phyloP scores from a whole-genome alignment of 805 yeast genomes.

The Suhomyces emberorum region DNA sequence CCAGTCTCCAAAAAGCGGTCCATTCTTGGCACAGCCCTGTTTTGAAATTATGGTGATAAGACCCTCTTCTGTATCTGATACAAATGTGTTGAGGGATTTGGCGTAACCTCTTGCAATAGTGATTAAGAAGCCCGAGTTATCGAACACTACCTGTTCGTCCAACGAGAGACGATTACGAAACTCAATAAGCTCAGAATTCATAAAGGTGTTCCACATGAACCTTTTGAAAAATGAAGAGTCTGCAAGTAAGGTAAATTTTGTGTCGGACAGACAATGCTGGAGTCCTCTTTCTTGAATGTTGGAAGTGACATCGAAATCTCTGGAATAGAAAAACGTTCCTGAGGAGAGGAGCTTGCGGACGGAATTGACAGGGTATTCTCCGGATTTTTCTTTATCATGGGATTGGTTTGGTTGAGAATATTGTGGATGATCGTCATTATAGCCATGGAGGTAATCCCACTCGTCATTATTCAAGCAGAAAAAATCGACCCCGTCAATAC shows the following conservation, averaged over 20 bases:
- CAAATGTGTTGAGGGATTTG: slow-evolving; percentile 37
- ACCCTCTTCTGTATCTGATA: slow-evolving; percentile 30
- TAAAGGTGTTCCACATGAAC: slow-evolving; percentile 51
- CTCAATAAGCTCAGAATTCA: slow-evolving; percentile 44
- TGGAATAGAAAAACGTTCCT: slow-evolving; percentile 49
- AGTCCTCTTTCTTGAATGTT: slow-evolving; percentile 45
- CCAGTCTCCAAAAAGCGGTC: slow-evolving; percentile 53
- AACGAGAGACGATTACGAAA: slow-evolving; percentile 44
- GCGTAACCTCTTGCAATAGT: slow-evolving; percentile 53
- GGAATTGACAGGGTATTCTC: slow-evolving; percentile 41
- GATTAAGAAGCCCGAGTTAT: slow-evolving; percentile 44
- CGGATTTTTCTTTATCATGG: slow-evolving; percentile 11
- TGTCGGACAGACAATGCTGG: slow-evolving; percentile 3
- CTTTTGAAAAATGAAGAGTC: slow-evolving; percentile 42
- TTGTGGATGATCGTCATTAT: neutral
- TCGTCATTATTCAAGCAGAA: slow-evolving; percentile 58
- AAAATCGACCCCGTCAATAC: slow-evolving; percentile 60
- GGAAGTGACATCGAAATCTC: slow-evolving; percentile 45
- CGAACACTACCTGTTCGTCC: slow-evolving; percentile 41
- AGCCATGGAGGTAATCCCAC: slow-evolving; percentile 39
- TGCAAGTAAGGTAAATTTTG: slow-evolving; percentile 23
- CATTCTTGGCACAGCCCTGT: slow-evolving; percentile 47
- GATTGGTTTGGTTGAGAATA: neutral
- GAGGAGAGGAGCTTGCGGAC: slow-evolving; percentile 42
- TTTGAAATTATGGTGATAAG: slow-evolving; percentile 49